Evolutionary conservation across 2,329 filamentous ascomycete species (phyloP), one percentile per base, ranked within the genome.

Genomic region (Parascedosporium putredinis): DNA sequence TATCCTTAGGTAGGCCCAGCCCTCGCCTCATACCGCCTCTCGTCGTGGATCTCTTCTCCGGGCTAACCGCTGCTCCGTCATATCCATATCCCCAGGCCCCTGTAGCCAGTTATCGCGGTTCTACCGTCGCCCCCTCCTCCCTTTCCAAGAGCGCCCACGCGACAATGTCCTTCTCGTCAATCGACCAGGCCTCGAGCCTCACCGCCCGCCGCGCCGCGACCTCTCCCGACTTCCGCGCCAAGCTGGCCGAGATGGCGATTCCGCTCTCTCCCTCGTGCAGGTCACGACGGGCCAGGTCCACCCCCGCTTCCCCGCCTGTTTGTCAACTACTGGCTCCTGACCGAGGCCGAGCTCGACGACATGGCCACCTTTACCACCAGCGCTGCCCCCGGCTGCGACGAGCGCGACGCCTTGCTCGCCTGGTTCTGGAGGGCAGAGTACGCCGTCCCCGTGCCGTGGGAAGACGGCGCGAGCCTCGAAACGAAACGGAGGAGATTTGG

Each of bases 281-380:
- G 66, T 83, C 55, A 70, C 71, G 20, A 77, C 75, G 2, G 83
- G 83, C 46, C 60, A 66, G n/a, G 67, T 83, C 2, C 83, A 86
- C 58, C 76, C 80, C 0, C 62, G 69, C 50, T 89, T 85, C 62
- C 85, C 85, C 59, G 60, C 18, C 85, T 78, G 3, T 71, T 88
- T 50, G 78, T 89, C 43, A 74, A 76, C 60, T 87, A 85, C 66
- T 86, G 83, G 75, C 79, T 88, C 27, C 74, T 89, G 33, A 88
- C 83, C 14, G 81, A 86, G 62, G 66, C 66, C 25, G 73, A 89
- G 65, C 79, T 88, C 50, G 84, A 89, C 66, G 68, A 70, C 49
- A 73, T 89, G 36, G 84, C 84, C 3, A 69, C 74, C 55, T 87
- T 84, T 89, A 88, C 69, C 82, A 86, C 67, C 85, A 89, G 67